Conservation (phyloP, 148 eudicot species). For the Camellia japonica region DNA sequence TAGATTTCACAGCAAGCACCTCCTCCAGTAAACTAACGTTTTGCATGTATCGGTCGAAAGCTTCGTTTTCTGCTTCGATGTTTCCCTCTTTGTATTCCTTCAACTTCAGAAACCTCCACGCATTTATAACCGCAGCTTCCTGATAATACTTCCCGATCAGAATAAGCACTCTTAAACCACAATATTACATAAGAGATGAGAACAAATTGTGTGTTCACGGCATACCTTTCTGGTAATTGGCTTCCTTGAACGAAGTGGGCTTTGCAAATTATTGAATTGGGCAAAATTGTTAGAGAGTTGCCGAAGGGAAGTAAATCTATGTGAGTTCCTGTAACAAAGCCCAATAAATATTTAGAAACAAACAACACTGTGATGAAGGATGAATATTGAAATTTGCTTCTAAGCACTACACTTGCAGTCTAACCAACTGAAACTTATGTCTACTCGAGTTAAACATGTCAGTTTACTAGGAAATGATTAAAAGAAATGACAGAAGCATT, state of each 20-base stretch:
- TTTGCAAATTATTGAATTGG: constrained; percentile 83
- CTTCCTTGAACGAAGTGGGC: constrained; percentile 71
- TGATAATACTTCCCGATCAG: constrained; percentile 33
- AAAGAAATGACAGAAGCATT: not conserved
- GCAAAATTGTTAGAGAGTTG: constrained; percentile 86
- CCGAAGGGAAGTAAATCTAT: constrained; percentile 61
- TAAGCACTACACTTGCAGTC: not conserved
- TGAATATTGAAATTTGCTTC: not conserved
- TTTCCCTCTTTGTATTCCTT: constrained; percentile 75
- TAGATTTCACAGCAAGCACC: constrained; percentile 56
- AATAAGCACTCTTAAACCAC: constrained; percentile 11
- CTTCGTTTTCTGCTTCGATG: constrained; percentile 77
- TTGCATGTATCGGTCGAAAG: constrained; percentile 89
- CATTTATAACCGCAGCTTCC: constrained; percentile 83
- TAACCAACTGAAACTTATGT: not conserved
- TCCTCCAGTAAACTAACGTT: constrained; percentile 72
- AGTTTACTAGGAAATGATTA: not conserved
- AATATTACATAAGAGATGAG: not conserved
- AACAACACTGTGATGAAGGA: not conserved
- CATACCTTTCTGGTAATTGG: constrained; percentile 81
- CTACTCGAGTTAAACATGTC: not conserved
- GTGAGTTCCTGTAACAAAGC: constrained; percentile 45
- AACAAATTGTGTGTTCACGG: not conserved
- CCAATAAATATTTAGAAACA: not conserved
- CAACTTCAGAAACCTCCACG: constrained; percentile 89